Base-by-base conservation (phyloP, 305 asterid genomes). In the Rubia tinctorum region DNA sequence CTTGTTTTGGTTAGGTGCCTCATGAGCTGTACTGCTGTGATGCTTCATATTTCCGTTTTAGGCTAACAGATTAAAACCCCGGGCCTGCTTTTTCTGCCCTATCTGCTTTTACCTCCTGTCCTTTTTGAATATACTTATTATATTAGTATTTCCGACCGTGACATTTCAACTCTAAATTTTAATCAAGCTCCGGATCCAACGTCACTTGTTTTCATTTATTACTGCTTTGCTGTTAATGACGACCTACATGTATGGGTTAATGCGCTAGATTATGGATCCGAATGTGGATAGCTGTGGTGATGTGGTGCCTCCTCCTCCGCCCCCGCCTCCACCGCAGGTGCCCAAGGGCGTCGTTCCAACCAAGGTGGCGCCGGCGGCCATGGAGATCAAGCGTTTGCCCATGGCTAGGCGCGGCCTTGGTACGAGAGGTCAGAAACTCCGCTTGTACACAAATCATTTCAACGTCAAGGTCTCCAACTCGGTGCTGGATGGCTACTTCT, bases 401-500 rank as follows among this genome's bases (percentile, higher is more conserved):
- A 56, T 56, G 62, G 62, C 62, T 20, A 56, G 62, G 62, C 62
- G 62, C 23, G 62, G 62, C 13, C 30, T 56, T 7, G 62, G 62
- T 20, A 18, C 62, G 11, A 56, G 27, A 3, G 62, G 62, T 2
- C 62, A 56, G 27, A n/a, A n/a, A 20, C 30, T 56, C 13, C 62
- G 62, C 62, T 56, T 56, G 62, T 20, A 6, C 10, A 56, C 62
- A 2, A 56, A 56, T 20, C 62, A 56, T 9, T 56, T 56, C 62
- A 20, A 8, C 11, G 62, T 56, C 27, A 56, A 56, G 13, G 22
- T 56, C 27, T 56, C 62, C 27, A 56, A 9, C 62, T 4, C 62
- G 20, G 56, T 49, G 56, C 56, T 56, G 62, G 27, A 49, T 2
- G 62, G 62, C 1, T 56, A 56, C 62, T 56, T 56, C 62, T 56